phyloP scores from a whole-genome alignment of 1,284 basidiomycete genomes.

The Thecaphora frezii region DNA sequence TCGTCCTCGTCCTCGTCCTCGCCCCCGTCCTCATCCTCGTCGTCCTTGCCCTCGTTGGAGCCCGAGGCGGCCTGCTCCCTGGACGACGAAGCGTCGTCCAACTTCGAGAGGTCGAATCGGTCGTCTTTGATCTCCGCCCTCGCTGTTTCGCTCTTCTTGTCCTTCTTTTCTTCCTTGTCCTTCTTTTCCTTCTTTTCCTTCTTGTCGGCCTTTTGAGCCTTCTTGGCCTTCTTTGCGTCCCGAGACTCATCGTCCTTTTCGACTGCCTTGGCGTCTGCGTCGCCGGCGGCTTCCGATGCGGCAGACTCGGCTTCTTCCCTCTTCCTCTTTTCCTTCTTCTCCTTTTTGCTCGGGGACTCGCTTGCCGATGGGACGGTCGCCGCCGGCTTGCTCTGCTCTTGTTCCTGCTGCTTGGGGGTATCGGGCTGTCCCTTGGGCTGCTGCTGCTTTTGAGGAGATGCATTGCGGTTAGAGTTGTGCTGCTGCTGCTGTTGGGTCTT shows the following conservation, averaged over 20 bases:
- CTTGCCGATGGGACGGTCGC: slow-evolving; percentile 3
- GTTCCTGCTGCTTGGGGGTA: not conserved
- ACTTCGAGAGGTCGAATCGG: slow-evolving; percentile 1
- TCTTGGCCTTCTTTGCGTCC: slow-evolving; percentile 10
- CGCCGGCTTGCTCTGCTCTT: slow-evolving; percentile 3
- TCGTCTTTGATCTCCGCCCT: slow-evolving; percentile 11
- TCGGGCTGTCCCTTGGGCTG: not conserved
- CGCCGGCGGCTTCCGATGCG: not conserved
- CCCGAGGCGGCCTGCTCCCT: not conserved
- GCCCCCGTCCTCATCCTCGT: slow-evolving; percentile 4
- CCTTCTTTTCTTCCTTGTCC: slow-evolving; percentile 58
- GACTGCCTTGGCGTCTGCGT: not conserved
- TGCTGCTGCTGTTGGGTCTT: slow-evolving; percentile 14
- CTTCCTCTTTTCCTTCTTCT: slow-evolving; percentile 22
- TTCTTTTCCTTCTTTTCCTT: slow-evolving; percentile 22
- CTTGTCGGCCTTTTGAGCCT: slow-evolving; percentile 7
- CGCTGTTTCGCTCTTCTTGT: slow-evolving; percentile 19
- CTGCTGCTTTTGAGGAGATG: slow-evolving; percentile 10
- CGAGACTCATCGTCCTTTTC: not conserved
- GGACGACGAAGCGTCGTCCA: not conserved
- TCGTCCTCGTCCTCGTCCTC: slow-evolving; percentile 11
- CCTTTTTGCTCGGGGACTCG: slow-evolving; percentile 7
- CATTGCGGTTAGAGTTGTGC: not conserved
- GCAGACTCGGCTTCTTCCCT: slow-evolving; percentile 10
- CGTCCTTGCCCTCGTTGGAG: not conserved